Evolutionary conservation across 1,284 basidiomycete genomes (phyloP), one percentile per base, ranked within the genome.

Genomic region (Moesziomyces globuligerus): DNA sequence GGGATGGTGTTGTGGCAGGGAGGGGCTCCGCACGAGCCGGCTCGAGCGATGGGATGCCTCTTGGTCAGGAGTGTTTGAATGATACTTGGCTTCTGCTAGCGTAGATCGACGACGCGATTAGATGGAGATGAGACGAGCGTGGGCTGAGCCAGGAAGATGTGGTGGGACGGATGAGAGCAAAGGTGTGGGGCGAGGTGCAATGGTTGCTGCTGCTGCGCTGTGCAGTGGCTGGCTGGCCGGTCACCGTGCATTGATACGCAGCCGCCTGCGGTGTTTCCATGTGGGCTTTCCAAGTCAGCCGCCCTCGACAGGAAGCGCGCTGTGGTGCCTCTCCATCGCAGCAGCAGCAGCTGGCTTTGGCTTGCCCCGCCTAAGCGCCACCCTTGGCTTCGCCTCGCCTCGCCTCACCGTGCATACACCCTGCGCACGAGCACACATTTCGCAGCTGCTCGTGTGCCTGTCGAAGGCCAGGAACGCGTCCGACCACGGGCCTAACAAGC

Each of bases 181-280:
- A 18, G 36, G 26, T 50, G 48, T 50, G 48, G 48, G 48, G 48
- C 39, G n/a, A n/a, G n/a, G n/a, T n/a, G n/a, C n/a, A n/a, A n/a
- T n/a, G n/a, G n/a, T n/a, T n/a, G n/a, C n/a, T n/a, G n/a, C n/a
- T n/a, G n/a, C n/a, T n/a, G n/a, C n/a, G n/a, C n/a, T n/a, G n/a
- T n/a, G n/a, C n/a, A n/a, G n/a, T n/a, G n/a, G n/a, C n/a, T n/a
- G n/a, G n/a, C n/a, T n/a, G n/a, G n/a, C 3, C 48, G 41, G 48
- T 57, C 48, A 50, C 47, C 15, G 46, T 48, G 46, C 46, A 56
- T 48, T 32, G 13, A 6, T 32, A 40, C 21, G 45, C 23, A 54
- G 29, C n/a, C 15, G n/a, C 7, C 15, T 17, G 11, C 29, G 9
- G 29, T 32, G 9, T 32, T 9, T 32, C 9, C 29, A 9, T 8